Evolutionary conservation across 331 rosid genomes (phyloP).

Genomic region (Quercus tomentella): DNA sequence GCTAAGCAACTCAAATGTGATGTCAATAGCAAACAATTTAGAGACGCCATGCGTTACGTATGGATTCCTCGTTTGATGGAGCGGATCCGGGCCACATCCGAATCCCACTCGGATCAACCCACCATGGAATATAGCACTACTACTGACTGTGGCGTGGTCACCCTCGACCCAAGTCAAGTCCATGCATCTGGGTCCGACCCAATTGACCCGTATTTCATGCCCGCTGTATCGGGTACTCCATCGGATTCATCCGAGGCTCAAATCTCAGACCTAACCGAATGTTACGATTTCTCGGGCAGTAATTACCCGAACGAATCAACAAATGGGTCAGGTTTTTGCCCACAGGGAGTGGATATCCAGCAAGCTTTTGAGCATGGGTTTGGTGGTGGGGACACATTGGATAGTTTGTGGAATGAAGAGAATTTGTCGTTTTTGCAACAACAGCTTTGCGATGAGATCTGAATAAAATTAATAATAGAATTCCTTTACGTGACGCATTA

Average conservation of each 20-base stretch:
- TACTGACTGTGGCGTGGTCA: background rate
- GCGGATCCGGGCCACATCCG: constrained; percentile 43
- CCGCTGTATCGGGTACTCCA: constrained; percentile 6
- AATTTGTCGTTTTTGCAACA: constrained; percentile 70
- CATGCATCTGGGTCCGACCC: constrained; percentile 1
- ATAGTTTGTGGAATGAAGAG: constrained; percentile 66
- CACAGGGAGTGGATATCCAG: constrained; percentile 8
- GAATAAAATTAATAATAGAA: constrained; percentile 7
- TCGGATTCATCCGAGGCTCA: constrained; percentile 27
- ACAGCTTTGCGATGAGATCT: constrained; percentile 41
- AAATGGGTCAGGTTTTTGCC: background rate
- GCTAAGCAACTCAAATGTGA: constrained; percentile 90
- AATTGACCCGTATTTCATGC: constrained; percentile 1
- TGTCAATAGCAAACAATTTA: constrained; percentile 83
- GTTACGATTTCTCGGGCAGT: constrained; percentile 4
- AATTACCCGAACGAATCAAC: background rate
- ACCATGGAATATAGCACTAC: background rate
- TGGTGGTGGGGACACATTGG: constrained; percentile 42
- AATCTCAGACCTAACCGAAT: constrained; percentile 20
- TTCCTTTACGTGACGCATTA: constrained; percentile 29
- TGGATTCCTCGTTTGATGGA: constrained; percentile 94
- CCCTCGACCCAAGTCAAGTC: background rate
- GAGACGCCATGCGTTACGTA: constrained; percentile 69
- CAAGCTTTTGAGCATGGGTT: constrained; percentile 20
- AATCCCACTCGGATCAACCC: constrained; percentile 2